A percentile compares a stretch with the other conserved stretches of the same genome.
Conservation (phyloP, 2,329 filamentous ascomycete genomes). For the Mariannaea sp. region DNA sequence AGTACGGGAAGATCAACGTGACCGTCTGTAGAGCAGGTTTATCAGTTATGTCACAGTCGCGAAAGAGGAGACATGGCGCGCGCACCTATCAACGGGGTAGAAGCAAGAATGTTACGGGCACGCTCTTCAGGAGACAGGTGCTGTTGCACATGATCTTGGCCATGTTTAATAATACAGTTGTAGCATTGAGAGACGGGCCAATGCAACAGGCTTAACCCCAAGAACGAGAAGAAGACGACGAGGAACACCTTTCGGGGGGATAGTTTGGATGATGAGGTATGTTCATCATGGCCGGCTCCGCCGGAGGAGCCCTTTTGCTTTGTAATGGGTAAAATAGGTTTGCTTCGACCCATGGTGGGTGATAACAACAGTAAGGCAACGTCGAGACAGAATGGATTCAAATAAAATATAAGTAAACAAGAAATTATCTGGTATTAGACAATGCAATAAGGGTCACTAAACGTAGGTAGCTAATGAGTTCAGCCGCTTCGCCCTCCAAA, state of each 20-base stretch:
- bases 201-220: conserved; percentile 37
- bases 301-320: conserved; percentile 13
- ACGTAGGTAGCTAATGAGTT: too few species aligned
- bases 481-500: too few species aligned
- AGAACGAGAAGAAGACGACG: conserved; percentile 33
- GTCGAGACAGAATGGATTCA: neutral
- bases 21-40: conserved; percentile 64
- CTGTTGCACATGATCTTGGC: conserved; percentile 30
- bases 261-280: conserved; percentile 31
- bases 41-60: neutral
- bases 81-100: conserved; percentile 57
- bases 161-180: conserved; percentile 31
- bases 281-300: conserved; percentile 14
- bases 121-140: conserved; percentile 48
- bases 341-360: conserved; percentile 29
- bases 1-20: conserved; percentile 86
- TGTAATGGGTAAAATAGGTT: conserved; percentile 30
- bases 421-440: neutral
- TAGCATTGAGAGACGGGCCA: conserved; percentile 34
- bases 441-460: too few species aligned
- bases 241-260: conserved; percentile 33
- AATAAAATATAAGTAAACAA: neutral
- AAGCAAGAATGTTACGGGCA: conserved; percentile 51
- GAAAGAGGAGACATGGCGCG: neutral
- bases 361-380: neutral